Evolutionary conservation across 1,139 yeast species (phyloP).

Genomic region (Oligophagozyma castellii): DNA sequence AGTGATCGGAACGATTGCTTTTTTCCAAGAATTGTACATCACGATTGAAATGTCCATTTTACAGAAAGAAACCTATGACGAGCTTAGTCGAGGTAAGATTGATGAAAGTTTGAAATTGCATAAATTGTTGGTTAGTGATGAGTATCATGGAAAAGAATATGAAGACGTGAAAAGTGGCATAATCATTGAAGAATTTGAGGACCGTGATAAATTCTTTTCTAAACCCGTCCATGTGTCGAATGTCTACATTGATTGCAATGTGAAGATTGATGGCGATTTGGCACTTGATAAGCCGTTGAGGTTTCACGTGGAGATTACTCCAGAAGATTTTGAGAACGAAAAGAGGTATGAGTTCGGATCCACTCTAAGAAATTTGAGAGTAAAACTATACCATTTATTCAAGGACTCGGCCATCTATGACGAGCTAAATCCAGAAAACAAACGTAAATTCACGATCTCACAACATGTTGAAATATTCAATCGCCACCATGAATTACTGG

Average conservation of each 20-base stretch:
- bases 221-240: constrained; percentile 73
- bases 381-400: constrained; percentile 38
- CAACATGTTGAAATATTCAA: constrained; percentile 26
- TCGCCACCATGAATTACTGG: constrained; percentile 20
- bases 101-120: constrained; percentile 20
- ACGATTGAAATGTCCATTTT: constrained; percentile 23
- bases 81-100: constrained; percentile 19
- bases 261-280: constrained; percentile 18
- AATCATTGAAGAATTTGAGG: constrained; percentile 32
- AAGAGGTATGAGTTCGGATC: constrained; percentile 58
- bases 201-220: constrained; percentile 51
- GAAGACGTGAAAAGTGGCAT: constrained; percentile 22
- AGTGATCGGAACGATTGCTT: constrained; percentile 21
- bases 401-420: constrained; percentile 35
- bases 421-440: constrained; percentile 9
- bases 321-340: constrained; percentile 52
- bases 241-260: constrained; percentile 40
- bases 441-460: constrained; percentile 19
- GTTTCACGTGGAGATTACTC: constrained; percentile 66
- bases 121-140: constrained; percentile 20
- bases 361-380: constrained; percentile 45
- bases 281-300: constrained; percentile 30
- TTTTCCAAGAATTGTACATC: constrained; percentile 22
- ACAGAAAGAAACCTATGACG: constrained; percentile 23
- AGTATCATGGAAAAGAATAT: constrained; percentile 22